Evolutionary conservation across 2,329 filamentous ascomycete genomes (phyloP).

Genomic region (Pezicula neosporulosa): DNA sequence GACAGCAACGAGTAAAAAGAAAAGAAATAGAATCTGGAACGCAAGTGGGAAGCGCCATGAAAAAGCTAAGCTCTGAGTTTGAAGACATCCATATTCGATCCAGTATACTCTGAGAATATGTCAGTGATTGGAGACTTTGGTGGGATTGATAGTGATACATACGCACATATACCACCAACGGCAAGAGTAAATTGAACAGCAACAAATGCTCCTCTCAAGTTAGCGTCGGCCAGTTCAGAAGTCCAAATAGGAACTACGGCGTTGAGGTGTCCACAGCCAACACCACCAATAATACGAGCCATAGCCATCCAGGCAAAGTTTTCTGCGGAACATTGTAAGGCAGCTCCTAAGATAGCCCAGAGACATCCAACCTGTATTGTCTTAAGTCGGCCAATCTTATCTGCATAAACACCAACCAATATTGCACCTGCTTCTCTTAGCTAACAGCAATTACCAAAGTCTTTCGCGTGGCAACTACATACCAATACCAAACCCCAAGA

Average conservation of each 20-base stretch:
- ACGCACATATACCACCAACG: conserved; percentile 20
- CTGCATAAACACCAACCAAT: conserved; percentile 22
- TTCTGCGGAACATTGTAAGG: conserved; percentile 41
- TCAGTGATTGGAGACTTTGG: neutral
- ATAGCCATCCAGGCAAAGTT: conserved; percentile 57
- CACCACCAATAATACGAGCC: conserved; percentile 58
- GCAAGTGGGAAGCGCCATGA: conserved; percentile 49
- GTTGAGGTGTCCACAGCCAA: conserved; percentile 67
- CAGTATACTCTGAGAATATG: conserved; percentile 22
- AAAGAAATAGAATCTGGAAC: conserved; percentile 41
- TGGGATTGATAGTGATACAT: conserved; percentile 1
- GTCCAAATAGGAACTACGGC: conserved; percentile 70
- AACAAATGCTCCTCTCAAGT: conserved; percentile 59
- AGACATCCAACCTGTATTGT: conserved; percentile 44
- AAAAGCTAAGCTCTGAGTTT: conserved; percentile 31
- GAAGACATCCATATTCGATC: conserved; percentile 26
- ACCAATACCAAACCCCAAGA: conserved; percentile 19
- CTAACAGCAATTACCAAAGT: neutral
- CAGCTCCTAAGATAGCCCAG: conserved; percentile 41
- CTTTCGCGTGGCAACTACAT: neutral
- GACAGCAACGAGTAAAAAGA: conserved; percentile 33
- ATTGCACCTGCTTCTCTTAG: conserved; percentile 16
- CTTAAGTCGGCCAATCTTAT: conserved; percentile 35
- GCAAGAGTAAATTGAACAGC: conserved; percentile 64
- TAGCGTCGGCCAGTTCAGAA: conserved; percentile 65